Percentiles rank a stretch among this genome's conserved stretches.
Conservation (phyloP, 2,329 filamentous ascomycete species). For the Cladosporium sp. region DNA sequence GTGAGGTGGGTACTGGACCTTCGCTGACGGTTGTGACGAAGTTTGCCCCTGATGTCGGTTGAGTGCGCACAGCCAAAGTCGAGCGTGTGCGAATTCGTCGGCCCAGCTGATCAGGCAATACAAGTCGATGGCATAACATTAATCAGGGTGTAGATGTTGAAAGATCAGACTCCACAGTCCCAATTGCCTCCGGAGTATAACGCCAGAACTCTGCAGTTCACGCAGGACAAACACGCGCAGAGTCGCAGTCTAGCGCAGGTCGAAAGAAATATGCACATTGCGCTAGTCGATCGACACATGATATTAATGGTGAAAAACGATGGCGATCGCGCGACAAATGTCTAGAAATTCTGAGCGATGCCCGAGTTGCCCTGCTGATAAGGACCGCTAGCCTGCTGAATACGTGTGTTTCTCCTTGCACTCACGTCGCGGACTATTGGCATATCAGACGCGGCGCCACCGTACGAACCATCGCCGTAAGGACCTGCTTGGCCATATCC, state of each 20-base stretch:
- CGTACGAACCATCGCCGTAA: constrained; percentile 59
- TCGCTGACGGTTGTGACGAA: neutral
- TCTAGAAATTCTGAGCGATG: constrained; percentile 92
- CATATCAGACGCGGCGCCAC: constrained; percentile 57
- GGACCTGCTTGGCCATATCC: constrained; percentile 49
- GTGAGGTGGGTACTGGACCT: neutral
- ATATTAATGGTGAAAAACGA: neutral
- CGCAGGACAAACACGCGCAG: neutral
- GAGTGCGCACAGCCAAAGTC: neutral
- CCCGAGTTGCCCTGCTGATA: constrained; percentile 88
- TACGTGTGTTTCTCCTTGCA: constrained; percentile 88
- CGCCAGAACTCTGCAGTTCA: neutral
- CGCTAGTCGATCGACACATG: neutral
- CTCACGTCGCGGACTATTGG: constrained; percentile 92
- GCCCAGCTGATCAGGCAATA: neutral
- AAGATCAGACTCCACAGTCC: neutral
- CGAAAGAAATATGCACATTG: constrained; percentile 5
- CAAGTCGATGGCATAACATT: neutral
- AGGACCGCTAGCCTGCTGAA: constrained; percentile 76
- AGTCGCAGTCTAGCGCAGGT: neutral
- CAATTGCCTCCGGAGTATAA: neutral
- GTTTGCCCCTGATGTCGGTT: neutral
- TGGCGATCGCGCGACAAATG: neutral
- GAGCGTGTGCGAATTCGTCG: neutral
- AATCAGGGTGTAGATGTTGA: neutral